Evolutionary conservation across 495 filamentous ascomycete species (phyloP), one percentile per base, ranked within the genome.

Genomic region (Rusavskia elegans): DNA sequence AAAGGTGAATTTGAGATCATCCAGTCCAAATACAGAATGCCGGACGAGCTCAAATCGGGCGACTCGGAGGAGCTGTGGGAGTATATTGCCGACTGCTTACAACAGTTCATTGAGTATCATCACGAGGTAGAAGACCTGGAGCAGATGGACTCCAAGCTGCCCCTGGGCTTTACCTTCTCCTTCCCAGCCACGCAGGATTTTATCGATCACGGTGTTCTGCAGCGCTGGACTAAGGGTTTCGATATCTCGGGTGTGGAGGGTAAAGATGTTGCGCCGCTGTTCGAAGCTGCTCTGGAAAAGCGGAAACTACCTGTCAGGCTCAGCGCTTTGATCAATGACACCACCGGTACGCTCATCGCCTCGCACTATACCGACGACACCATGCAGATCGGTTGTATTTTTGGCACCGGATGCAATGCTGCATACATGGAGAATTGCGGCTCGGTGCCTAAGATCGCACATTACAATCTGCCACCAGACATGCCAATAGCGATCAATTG

Each of bases 201-300:
- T 68, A 89, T 98, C 61, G 87, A 98, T 62, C 87, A 96, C 63
- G 92, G 92, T 59, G 74, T 96, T 40, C 74, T 98, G 55, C 92
- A 98, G 66, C 82, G 93, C 54, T 98, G 92, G 92, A 98, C 92
- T 54, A 98, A 98, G 74, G 92, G 92, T 3, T 98, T 98, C 63
- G 93, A 98, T 61, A 97, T 98, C 66, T 78, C 83, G 40, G 93
- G 92, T 32, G 92, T 98, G 38, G 92, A 98, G 70, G 92, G 92
- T 42, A 66, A 86, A 13, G 92, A 98, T 64, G 89, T 98, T 17
- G 90, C 96, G 39, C 90, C 92, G 49, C 83, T 89, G 63, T 85
- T 98, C 55, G 87, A 97, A 69, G 78, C 74, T 39, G 87, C 89
- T 29, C 69, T 98, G 41, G 76, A 77, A 50, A 83, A 83, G 66